Base-by-base conservation (phyloP, 2,329 filamentous ascomycete genomes). In the Penicillium griseofulvum region DNA sequence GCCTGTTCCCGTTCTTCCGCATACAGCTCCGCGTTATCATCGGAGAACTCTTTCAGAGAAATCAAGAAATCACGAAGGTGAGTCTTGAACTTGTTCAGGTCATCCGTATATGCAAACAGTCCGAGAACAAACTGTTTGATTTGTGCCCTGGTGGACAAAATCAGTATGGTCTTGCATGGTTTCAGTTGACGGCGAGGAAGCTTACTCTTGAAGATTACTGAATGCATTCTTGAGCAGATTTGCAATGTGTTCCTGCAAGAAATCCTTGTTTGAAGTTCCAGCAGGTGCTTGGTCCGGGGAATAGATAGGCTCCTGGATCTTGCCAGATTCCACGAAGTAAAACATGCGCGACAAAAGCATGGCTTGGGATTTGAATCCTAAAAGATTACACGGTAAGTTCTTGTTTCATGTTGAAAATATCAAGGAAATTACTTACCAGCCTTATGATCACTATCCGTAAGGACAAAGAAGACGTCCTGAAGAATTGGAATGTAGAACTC, bases 371-470 rank as follows among this genome's bases (percentile, higher is more conserved):
- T 99, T 99, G 81, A 99, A 99, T 0, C 94, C 78, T 80, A 54
- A 43, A 51, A 52, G 37, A 16, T 9, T 16, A 34, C 1, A n/a
- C 8, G 12, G 46, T 54, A 16, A 54, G 39, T 37, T 50, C 8
- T 14, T 31, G 16, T 9, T 44, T 19, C 11, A 19, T 28, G 19
- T 19, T 17, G 36, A 34, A 50, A 26, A 43, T 8, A 34, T 31
- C 8, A 17, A 14, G 6, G 38, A 12, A 28, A 14, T 39, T 29
- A 70, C 74, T 52, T 67, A 78, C 78, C 94, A 58, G 94, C 94
- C 80, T 99, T 99, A 82, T 99, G 94, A 67, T 99, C 94, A 57
- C 89, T 93, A 70, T 99, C 94, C 0, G 94, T 97, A 49, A 99
- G 83, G 39, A 99, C 94, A 69, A 97, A 99, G 82, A 99, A 96